Evolutionary conservation across 768 basidiomycete species (phyloP).

Genomic region (Pleurotus giganteus): DNA sequence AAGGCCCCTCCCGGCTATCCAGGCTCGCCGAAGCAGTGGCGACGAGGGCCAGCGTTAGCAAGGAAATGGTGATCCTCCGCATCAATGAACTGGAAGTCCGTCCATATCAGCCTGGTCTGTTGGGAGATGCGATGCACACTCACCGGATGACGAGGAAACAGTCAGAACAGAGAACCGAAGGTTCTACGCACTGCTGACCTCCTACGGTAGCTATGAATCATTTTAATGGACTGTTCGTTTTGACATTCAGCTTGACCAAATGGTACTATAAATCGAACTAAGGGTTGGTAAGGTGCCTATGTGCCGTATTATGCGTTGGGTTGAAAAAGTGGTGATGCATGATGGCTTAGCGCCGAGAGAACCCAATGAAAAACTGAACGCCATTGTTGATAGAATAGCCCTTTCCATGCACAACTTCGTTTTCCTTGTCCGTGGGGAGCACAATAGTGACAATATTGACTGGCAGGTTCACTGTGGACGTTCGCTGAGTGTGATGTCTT

Average conservation of each 20-base stretch:
- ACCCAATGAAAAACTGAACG: not conserved
- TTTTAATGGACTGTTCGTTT: not conserved
- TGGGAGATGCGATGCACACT: not conserved
- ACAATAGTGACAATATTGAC: not conserved
- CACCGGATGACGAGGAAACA: constrained; percentile 6
- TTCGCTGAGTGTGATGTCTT: too few species aligned
- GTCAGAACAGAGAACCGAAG: constrained; percentile 7
- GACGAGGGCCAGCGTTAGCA: constrained; percentile 8
- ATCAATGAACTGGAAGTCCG: not conserved
- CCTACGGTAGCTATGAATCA: not conserved
- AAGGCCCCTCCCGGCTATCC: constrained; percentile 2
- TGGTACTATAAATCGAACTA: not conserved
- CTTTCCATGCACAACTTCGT: not conserved
- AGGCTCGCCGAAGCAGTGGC: constrained; percentile 3
- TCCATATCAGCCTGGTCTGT: not conserved
- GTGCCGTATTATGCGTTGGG: constrained; percentile 2
- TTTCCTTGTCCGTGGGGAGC: not conserved
- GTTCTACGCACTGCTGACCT: constrained; percentile 3
- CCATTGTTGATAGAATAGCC: not conserved
- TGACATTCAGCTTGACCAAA: constrained; percentile 1
- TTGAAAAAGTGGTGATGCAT: not conserved
- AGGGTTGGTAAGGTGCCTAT: not conserved
- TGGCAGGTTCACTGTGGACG: too few species aligned
- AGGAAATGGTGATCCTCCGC: constrained; percentile 9
- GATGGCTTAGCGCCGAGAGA: not conserved